phyloP scores from a whole-genome alignment of 495 filamentous ascomycete species.

The Terfezia claveryi region DNA sequence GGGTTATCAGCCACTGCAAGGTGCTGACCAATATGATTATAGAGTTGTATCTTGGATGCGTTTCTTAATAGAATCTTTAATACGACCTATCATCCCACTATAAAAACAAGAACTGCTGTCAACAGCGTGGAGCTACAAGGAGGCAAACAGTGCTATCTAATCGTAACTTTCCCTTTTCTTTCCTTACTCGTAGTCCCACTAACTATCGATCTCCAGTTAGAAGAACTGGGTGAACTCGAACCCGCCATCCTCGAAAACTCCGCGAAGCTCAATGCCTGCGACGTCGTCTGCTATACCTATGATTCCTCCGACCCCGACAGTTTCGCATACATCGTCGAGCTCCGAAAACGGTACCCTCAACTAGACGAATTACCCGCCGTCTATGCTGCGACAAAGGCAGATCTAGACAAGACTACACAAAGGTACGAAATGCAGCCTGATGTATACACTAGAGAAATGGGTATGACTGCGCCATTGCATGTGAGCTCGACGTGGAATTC shows the following conservation, averaged over 20 bases:
- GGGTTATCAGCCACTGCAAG: not conserved
- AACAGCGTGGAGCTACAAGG: constrained; percentile 92
- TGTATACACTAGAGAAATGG: constrained; percentile 58
- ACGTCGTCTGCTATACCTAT: constrained; percentile 86
- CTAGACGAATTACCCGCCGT: constrained; percentile 72
- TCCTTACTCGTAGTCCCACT: not conserved
- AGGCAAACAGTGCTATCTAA: constrained; percentile 91
- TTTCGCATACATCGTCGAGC: constrained; percentile 69
- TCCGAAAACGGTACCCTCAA: constrained; percentile 51
- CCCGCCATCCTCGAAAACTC: constrained; percentile 83
- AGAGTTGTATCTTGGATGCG: constrained; percentile 51
- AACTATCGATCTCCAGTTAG: constrained; percentile 26
- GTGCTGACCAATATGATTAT: not conserved
- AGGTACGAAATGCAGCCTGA: constrained; percentile 79
- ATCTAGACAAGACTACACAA: constrained; percentile 84
- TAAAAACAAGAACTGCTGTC: constrained; percentile 77
- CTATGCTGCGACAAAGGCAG: constrained; percentile 82
- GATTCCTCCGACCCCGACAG: constrained; percentile 91
- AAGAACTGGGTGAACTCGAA: constrained; percentile 88
- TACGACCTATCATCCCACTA: constrained; percentile 75
- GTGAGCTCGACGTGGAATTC: constrained; percentile 82
- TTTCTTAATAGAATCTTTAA: constrained; percentile 78
- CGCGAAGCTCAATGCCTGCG: constrained; percentile 74
- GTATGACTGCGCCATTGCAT: constrained; percentile 73
- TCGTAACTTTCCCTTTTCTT: constrained; percentile 21